These are phyloP conservation scores for Vitis hybrid DNA, from an alignment of 177 flowering plant genomes.

Conservation along the genomic window DNA sequence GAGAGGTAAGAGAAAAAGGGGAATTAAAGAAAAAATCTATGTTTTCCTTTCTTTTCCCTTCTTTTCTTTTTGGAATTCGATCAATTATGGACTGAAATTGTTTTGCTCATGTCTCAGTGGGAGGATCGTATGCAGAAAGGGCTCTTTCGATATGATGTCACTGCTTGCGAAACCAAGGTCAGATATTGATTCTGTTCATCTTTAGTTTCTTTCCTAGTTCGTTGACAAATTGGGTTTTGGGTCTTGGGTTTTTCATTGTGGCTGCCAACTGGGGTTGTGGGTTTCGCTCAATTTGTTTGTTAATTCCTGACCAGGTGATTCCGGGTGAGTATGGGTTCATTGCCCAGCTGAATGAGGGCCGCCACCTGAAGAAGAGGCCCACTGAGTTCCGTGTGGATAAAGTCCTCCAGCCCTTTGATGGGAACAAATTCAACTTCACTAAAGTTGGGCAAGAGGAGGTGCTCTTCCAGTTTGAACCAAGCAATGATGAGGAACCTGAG, in stretches of 20 bases:
- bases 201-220: background rate
- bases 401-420: conserved; percentile 86
- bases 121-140: conserved; percentile 79
- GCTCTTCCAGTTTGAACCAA: conserved; percentile 73
- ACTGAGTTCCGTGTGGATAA: conserved; percentile 85
- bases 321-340: conserved; percentile 75
- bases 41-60: background rate
- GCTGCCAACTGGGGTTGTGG: background rate
- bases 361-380: conserved; percentile 87
- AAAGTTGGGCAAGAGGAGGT: conserved; percentile 92
- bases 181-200: background rate
- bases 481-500: conserved; percentile 43
- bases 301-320: conserved; percentile 48
- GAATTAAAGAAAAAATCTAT: background rate
- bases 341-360: conserved; percentile 89
- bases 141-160: conserved; percentile 81
- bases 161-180: conserved; percentile 85
- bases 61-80: background rate
- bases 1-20: conserved; percentile 4
- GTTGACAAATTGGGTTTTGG: background rate
- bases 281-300: background rate
- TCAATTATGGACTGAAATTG: conserved; percentile 2
- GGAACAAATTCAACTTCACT: conserved; percentile 84
- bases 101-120: conserved; percentile 46
- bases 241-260: background rate